Conservation (phyloP, 2,329 filamentous ascomycete genomes). For the Westerdykella aurantiaca region DNA sequence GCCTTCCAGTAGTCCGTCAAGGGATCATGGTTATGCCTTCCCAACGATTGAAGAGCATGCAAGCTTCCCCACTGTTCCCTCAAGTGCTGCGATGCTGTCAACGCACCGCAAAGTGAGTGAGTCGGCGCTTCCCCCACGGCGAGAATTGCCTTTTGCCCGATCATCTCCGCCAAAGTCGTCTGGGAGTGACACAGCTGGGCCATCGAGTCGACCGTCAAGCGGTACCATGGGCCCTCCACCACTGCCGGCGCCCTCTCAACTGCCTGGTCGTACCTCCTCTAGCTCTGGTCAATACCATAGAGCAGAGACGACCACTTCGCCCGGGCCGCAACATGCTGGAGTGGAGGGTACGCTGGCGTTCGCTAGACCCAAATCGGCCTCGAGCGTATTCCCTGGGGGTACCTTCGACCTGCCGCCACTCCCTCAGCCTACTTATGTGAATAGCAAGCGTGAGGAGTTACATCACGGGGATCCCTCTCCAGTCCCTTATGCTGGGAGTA, state of each 20-base stretch:
- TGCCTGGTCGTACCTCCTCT: neutral
- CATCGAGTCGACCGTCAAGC: constrained; percentile 20
- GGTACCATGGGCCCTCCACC: constrained; percentile 29
- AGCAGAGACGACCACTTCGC: neutral
- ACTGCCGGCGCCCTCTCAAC: constrained; percentile 18
- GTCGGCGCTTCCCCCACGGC: constrained; percentile 29
- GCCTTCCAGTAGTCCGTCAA: neutral
- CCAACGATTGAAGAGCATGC: constrained; percentile 6
- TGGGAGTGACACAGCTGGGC: constrained; percentile 16
- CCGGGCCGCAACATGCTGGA: constrained; percentile 1
- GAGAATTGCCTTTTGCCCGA: constrained; percentile 39
- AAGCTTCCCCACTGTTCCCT: constrained; percentile 5
- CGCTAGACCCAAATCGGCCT: too few relatives aligned
- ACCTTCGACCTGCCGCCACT: constrained; percentile 32
- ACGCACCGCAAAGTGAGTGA: constrained; percentile 9
- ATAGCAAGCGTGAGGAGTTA: constrained; percentile 6
- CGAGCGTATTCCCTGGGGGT: neutral
- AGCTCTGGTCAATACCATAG: neutral
- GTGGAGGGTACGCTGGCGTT: too few relatives aligned
- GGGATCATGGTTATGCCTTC: neutral
- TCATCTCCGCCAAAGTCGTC: constrained; percentile 24
- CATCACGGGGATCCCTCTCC: constrained; percentile 7
- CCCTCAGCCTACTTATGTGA: constrained; percentile 28
- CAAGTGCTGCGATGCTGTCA: constrained; percentile 12
- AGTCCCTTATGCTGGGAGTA: constrained; percentile 1